A percentile compares a stretch with the other conserved stretches of the same genome.
Evolutionary conservation across 1,139 yeast species (phyloP).

Genomic region (Barnettozyma hawaiiensis): DNA sequence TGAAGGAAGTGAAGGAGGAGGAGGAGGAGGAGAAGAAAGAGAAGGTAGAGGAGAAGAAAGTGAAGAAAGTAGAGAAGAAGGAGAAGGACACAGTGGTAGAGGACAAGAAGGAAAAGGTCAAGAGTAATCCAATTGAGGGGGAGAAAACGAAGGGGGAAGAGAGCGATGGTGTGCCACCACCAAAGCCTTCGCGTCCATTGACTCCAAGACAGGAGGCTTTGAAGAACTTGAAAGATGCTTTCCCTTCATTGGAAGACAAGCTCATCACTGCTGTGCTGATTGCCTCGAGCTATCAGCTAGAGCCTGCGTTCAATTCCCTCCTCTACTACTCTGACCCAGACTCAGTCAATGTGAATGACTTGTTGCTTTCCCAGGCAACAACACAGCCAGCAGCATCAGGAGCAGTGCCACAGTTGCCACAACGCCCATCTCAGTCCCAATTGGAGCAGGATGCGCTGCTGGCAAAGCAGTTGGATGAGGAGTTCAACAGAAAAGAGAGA

Average conservation of each 20-base stretch:
- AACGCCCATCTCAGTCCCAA: conserved; percentile 35
- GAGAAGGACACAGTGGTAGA: too few relatives aligned
- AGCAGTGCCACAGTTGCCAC: too few relatives aligned
- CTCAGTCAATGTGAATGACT: conserved; percentile 53
- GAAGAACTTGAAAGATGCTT: conserved; percentile 64
- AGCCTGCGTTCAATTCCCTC: conserved; percentile 84
- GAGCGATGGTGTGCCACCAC: conserved; percentile 10
- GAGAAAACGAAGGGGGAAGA: conserved; percentile 9
- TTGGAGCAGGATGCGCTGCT: conserved; percentile 74
- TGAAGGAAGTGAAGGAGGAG: background rate
- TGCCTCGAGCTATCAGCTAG: conserved; percentile 77
- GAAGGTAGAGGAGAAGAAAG: background rate
- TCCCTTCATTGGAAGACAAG: conserved; percentile 68
- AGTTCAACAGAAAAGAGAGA: conserved; percentile 40
- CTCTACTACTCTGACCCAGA: conserved; percentile 75
- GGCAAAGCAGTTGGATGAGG: conserved; percentile 76
- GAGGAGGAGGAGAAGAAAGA: background rate
- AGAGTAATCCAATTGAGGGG: conserved; percentile 1
- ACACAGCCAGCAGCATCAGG: conserved; percentile 21
- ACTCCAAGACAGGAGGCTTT: conserved; percentile 11
- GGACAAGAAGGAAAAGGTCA: conserved; percentile 9
- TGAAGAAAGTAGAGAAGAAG: conserved; percentile 4
- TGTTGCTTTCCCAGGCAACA: conserved; percentile 28
- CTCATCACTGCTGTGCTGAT: conserved; percentile 73
- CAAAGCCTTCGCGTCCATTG: conserved; percentile 12